Evolutionary conservation across 73 alveolate species (phyloP), one percentile per base, ranked within the genome.

Genomic region (Tetrahymena borealis): DNA sequence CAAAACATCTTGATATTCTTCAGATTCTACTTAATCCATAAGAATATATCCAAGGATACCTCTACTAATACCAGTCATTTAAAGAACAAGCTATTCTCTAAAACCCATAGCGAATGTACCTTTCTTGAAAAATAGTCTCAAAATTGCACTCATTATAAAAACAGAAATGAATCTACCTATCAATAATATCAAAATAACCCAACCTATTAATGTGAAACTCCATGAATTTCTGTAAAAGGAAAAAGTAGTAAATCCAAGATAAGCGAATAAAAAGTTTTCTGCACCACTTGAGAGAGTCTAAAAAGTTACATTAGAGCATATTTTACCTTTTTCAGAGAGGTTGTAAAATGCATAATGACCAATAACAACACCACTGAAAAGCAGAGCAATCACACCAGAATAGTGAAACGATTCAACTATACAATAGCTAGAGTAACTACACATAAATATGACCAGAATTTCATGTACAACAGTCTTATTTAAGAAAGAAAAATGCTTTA

Each of bases 251-350:
- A 97, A 90, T 32, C 99, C 99, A 42, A 97, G 95, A 94, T 96
- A 97, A 15, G 98, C 95, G 78, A 97, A 97, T 31, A 97, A 98
- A 78, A 97, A 97, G 78, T 98, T 98, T 92, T 97, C 99, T 10
- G 97, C 96, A 15, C 96, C 98, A 94, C 96, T 94, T 41, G 98
- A 97, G 35, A 97, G 33, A 32, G 96, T 96, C 39, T 93, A 91
- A 91, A 96, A 95, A 9, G 96, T 97, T 7, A 97, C 78, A 11
- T 97, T 94, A 28, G 98, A 94, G 41, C 94, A 96, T 91, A 96
- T 96, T 92, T 97, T 97, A 28, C 98, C 96, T 90, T 97, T 97
- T 36, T 96, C 97, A 0, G 98, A 95, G 39, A 97, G 95, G 79
- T 96, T 96, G 94, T 97, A 96, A 96, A 97, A 97, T 18, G 97